Evolutionary conservation across 768 basidiomycete genomes (phyloP).

Genomic region (Russula dissimulans): DNA sequence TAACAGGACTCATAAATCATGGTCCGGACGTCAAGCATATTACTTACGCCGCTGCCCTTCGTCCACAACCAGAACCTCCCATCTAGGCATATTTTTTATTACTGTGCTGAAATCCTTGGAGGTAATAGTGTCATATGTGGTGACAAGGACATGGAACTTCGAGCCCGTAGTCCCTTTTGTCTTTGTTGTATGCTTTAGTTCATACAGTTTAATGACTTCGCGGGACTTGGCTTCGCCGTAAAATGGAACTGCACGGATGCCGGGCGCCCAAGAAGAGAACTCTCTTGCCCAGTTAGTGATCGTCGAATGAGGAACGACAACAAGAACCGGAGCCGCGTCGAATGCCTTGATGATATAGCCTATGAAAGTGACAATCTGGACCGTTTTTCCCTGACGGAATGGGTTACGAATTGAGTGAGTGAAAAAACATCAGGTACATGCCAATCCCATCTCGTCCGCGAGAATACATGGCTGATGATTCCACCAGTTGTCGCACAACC

Average conservation of each 20-base stretch:
- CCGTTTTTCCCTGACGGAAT: slow-evolving; percentile 67
- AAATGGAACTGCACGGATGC: slow-evolving; percentile 72
- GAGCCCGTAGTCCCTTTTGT: slow-evolving; percentile 38
- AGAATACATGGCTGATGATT: slow-evolving; percentile 76
- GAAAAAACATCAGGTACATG: slow-evolving; percentile 26
- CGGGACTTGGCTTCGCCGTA: slow-evolving; percentile 74
- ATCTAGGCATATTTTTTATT: slow-evolving; percentile 77
- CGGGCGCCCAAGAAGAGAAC: slow-evolving; percentile 79
- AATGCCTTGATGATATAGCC: slow-evolving; percentile 50
- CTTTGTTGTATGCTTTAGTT: slow-evolving; percentile 51
- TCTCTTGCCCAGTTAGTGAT: slow-evolving; percentile 95
- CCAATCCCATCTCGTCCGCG: slow-evolving; percentile 97
- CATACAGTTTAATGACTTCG: slow-evolving; percentile 72
- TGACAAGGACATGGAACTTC: slow-evolving; percentile 84
- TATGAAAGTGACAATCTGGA: slow-evolving; percentile 82
- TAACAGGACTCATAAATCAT: slow-evolving; percentile 26
- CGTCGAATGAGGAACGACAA: slow-evolving; percentile 95
- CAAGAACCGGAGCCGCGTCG: slow-evolving; percentile 66
- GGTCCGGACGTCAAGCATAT: slow-evolving; percentile 5
- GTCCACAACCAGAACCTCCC: slow-evolving; percentile 92
- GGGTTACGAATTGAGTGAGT: background rate
- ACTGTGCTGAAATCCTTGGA: slow-evolving; percentile 59
- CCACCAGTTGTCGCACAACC: slow-evolving; percentile 87
- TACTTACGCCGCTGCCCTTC: slow-evolving; percentile 83
- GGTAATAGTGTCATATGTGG: slow-evolving; percentile 84